phyloP scores from a whole-genome alignment of 352 stramenopile genomes.

The Peronosclerospora sorghi region DNA sequence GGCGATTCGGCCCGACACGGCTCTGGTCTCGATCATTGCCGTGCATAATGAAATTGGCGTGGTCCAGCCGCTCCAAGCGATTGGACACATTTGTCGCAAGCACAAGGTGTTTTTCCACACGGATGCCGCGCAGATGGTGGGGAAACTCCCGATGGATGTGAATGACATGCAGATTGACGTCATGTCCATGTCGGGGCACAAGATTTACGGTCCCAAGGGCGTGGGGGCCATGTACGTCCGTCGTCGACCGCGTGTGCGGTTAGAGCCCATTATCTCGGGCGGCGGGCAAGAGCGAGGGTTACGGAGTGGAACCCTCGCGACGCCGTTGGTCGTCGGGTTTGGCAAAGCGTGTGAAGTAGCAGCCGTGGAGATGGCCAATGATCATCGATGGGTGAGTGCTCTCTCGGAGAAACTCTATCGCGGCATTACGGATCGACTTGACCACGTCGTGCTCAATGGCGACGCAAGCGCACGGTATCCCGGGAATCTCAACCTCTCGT shows the following conservation, averaged over 20 bases:
- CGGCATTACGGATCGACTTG: constrained; percentile 61
- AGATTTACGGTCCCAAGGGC: constrained; percentile 99
- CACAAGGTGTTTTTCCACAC: constrained; percentile 98
- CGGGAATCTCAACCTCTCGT: constrained; percentile 98
- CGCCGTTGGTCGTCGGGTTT: constrained; percentile 79
- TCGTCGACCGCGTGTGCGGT: constrained; percentile 90
- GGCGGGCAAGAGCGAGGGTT: constrained; percentile 97
- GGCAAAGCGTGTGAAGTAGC: constrained; percentile 90
- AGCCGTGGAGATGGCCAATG: constrained; percentile 91
- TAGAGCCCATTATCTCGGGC: constrained; percentile 96
- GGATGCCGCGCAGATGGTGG: constrained; percentile 97
- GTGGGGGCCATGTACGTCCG: constrained; percentile 97
- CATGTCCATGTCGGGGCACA: constrained; percentile 97
- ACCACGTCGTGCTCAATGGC: constrained; percentile 95
- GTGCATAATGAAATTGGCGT: constrained; percentile 99
- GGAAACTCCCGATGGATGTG: constrained; percentile 96
- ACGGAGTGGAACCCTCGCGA: constrained; percentile 82
- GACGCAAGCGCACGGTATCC: constrained; percentile 89
- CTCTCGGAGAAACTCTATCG: constrained; percentile 92
- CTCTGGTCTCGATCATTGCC: constrained; percentile 95
- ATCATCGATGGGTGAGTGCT: constrained; percentile 90
- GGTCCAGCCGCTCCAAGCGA: constrained; percentile 95
- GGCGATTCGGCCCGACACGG: constrained; percentile 92
- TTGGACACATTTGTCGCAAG: constrained; percentile 88
- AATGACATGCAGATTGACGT: constrained; percentile 98